Conservation (phyloP, 495 filamentous ascomycete genomes). For the Penicillium atrosanguineum region DNA sequence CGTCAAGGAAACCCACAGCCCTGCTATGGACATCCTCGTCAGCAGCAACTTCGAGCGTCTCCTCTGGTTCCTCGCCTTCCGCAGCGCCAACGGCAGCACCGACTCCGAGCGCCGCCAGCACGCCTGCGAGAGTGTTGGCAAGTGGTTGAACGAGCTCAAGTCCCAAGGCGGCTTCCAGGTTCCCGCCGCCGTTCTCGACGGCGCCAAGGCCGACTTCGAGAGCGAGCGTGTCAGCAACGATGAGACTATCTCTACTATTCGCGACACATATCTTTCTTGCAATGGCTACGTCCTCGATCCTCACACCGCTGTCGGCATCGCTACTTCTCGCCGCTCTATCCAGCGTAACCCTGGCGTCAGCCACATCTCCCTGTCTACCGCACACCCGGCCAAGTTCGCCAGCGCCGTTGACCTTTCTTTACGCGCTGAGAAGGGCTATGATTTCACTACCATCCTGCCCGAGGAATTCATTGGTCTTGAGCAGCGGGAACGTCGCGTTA, state of each 20-base stretch:
- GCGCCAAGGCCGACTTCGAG: conserved; percentile 66
- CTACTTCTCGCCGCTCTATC: conserved; percentile 66
- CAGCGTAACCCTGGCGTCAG: conserved; percentile 46
- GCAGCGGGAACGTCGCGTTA: conserved; percentile 48
- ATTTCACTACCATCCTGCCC: conserved; percentile 74
- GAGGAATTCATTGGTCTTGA: conserved; percentile 73
- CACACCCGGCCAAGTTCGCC: conserved; percentile 91
- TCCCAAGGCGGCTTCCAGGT: conserved; percentile 76
- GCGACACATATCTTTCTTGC: conserved; percentile 53
- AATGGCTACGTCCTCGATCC: conserved; percentile 80
- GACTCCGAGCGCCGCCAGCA: conserved; percentile 38
- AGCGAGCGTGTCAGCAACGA: conserved; percentile 79
- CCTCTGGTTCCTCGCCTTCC: conserved; percentile 85
- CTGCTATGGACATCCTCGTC: conserved; percentile 97
- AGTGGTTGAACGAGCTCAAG: conserved; percentile 77
- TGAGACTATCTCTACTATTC: conserved; percentile 74
- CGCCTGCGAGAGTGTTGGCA: conserved; percentile 56
- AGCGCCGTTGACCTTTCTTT: conserved; percentile 75
- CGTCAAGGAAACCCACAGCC: conserved; percentile 75
- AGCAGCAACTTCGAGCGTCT: conserved; percentile 94
- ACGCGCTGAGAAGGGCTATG: conserved; percentile 61
- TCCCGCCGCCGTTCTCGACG: conserved; percentile 60
- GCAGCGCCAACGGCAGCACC: conserved; percentile 41
- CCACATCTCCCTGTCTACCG: conserved; percentile 83
- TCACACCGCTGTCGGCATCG: conserved; percentile 83